Base-by-base conservation (phyloP, 371 early-diverging fungal species). In the Enterocytospora artemiae region DNA sequence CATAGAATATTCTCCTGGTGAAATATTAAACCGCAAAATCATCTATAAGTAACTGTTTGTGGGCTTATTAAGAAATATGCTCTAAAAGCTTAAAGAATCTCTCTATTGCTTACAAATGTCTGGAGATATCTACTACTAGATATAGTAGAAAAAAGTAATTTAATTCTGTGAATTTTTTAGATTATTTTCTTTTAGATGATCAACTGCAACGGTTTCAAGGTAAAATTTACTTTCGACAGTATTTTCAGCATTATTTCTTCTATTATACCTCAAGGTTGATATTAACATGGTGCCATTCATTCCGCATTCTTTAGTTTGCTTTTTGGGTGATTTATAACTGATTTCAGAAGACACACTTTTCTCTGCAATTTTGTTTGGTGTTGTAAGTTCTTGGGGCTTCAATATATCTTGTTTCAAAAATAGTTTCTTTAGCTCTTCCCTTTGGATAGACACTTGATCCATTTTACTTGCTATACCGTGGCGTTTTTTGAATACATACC, bases 141-240 rank as follows among this genome's bases (percentile, higher is more conserved):
- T n/a, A n/a, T n/a, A n/a, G n/a, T n/a, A n/a, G n/a, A n/a, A n/a
- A n/a, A n/a, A n/a, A n/a, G n/a, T n/a, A n/a, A n/a, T n/a, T n/a
- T n/a, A n/a, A n/a, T n/a, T n/a, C n/a, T n/a, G n/a, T n/a, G n/a
- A n/a, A n/a, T n/a, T n/a, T n/a, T n/a, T n/a, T n/a, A n/a, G n/a
- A n/a, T n/a, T n/a, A n/a, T n/a, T n/a, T n/a, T n/a, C n/a, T n/a
- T n/a, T n/a, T n/a, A n/a, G 18, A 39, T 12, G 12, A 39, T 12
- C 18, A 39, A 39, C 18, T 39, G 12, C 12, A 18, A 3, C 53
- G 9, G 7, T 31, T 7, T 52, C 31, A 7, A 52, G 32, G 28
- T 55, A 55, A 41, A 55, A 55, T 20, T 14, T 34, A 14, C 56
- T 55, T 27, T 55, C 56, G 2, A 18, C 12, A 2, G 14, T 3